These are phyloP conservation scores for Flaveria sonorensis DNA, from an alignment of 129 eudicot species.

Conservation along the genomic window DNA sequence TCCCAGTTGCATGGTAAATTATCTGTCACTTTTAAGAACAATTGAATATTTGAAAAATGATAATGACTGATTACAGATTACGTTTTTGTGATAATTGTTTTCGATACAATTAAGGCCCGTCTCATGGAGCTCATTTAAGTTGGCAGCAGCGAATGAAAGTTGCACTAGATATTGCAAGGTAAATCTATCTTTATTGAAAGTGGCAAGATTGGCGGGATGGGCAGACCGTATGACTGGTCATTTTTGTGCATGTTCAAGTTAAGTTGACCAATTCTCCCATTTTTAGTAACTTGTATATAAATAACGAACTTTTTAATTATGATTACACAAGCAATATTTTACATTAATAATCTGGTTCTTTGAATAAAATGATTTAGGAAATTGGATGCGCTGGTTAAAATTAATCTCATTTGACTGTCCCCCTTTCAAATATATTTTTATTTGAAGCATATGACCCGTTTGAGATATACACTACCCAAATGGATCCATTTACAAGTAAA, in stretches of 20 bases:
- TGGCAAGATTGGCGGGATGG: not conserved
- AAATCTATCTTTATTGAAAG: conserved; percentile 11
- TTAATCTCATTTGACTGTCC: no score
- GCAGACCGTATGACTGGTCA: no score
- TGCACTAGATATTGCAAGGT: conserved; percentile 93
- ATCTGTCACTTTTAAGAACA: conserved; percentile 9
- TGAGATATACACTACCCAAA: not conserved
- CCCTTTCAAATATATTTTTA: not conserved
- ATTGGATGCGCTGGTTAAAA: not conserved
- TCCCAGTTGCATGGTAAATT: conserved; percentile 80
- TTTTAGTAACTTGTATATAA: no score
- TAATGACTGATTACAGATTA: not conserved
- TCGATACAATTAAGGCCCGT: conserved; percentile 50
- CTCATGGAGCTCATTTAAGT: conserved; percentile 61
- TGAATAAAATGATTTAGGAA: not conserved
- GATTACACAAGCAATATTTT: no score
- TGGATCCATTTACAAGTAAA: not conserved
- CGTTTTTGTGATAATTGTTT: not conserved
- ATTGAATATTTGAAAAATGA: not conserved
- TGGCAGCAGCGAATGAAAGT: conserved; percentile 91
- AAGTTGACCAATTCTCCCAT: no score
- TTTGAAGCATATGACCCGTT: not conserved
- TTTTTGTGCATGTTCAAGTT: no score
- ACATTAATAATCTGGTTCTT: not conserved
- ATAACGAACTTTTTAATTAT: no score